Percentiles rank a stretch among this genome's conserved stretches.
Conservation (phyloP, 208 protist species). For the Crithidia mellificae region DNA sequence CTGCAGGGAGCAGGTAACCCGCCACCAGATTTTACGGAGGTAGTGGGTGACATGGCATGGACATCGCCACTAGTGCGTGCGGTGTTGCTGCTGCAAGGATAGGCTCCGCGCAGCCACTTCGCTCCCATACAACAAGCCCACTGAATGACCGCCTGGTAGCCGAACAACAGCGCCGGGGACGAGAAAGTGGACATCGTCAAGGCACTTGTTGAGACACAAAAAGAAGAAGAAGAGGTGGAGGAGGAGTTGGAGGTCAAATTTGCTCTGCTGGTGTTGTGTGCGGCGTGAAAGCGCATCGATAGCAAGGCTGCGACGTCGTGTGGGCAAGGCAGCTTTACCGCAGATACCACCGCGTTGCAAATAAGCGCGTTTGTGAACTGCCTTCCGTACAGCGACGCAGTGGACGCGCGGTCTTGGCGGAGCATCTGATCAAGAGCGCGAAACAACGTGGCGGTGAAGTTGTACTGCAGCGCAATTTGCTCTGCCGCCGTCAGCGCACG, state of each 20-base stretch:
- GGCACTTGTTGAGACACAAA: neutral
- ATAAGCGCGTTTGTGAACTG: conserved; percentile 16
- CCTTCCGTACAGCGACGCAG: conserved; percentile 19
- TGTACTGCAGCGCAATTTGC: conserved; percentile 70
- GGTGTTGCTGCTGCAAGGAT: neutral
- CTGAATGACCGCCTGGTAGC: conserved; percentile 26
- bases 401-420: conserved; percentile 3
- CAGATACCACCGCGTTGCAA: conserved; percentile 21
- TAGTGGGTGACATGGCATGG: no score
- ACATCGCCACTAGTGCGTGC: neutral
- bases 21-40: neutral
- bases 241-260: neutral
- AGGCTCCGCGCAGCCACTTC: conserved; percentile 18
- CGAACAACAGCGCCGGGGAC: conserved; percentile 21
- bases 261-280: no score
- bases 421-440: conserved; percentile 44
- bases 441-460: conserved; percentile 44
- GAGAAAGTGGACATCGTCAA: no score
- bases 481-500: conserved; percentile 55
- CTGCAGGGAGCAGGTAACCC: conserved; percentile 10
- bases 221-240: neutral
- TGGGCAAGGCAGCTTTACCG: conserved; percentile 21
- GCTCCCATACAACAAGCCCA: conserved; percentile 31
- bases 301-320: conserved; percentile 15
- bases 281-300: conserved; percentile 28